Conservation (phyloP, 2,329 filamentous ascomycete species). For the Fusarium camptoceras region DNA sequence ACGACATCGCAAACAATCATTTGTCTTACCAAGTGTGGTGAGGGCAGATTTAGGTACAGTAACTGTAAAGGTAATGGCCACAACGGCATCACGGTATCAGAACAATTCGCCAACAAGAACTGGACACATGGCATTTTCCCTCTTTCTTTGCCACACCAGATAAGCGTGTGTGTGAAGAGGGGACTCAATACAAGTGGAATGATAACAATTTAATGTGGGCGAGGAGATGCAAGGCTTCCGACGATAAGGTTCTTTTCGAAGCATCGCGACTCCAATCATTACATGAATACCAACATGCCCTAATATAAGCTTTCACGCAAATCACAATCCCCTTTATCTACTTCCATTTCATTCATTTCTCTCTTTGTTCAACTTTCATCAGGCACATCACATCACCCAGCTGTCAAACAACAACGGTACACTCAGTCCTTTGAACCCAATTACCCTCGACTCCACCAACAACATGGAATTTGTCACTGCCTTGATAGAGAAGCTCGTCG, state of each 20-base stretch:
- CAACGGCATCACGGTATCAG: rapidly evolving
- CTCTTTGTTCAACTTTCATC: not conserved
- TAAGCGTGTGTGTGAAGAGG: not conserved
- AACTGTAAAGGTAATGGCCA: not conserved
- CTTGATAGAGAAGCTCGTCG: not conserved
- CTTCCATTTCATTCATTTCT: not conserved
- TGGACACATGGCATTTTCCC: not conserved
- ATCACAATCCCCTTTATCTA: not conserved
- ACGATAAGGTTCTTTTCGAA: not conserved
- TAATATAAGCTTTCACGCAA: not conserved
- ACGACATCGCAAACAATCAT: no score
- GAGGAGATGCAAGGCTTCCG: not conserved
- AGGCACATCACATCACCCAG: not conserved
- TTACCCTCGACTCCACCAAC: no score
- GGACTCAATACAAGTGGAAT: not conserved
- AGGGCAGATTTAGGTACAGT: no score
- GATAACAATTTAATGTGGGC: rapidly evolving
- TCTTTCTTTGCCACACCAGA: not conserved
- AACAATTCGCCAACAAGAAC: not conserved
- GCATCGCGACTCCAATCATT: not conserved
- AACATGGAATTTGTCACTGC: no score
- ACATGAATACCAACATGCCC: not conserved
- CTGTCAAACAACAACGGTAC: not conserved
- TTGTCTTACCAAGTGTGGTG: no score
- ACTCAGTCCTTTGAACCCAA: not conserved